phyloP scores from a whole-genome alignment of 2,329 filamentous ascomycete genomes.

The Colletotrichum sojae region DNA sequence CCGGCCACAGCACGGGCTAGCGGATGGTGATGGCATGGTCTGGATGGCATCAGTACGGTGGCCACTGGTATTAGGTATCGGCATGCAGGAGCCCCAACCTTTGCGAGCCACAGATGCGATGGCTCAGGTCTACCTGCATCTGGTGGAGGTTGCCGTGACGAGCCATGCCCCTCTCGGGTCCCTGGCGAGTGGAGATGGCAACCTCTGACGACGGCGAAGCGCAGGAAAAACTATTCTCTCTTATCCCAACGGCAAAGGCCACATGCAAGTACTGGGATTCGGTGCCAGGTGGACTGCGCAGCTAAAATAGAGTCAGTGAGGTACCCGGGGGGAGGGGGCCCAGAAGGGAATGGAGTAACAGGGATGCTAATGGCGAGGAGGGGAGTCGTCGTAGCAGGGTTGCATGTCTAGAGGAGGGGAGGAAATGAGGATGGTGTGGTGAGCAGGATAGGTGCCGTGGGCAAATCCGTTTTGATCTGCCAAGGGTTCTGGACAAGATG shows the following conservation, averaged over 20 bases:
- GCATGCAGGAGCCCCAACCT: conserved; percentile 33
- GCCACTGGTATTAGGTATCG: conserved; percentile 17
- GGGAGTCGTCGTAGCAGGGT: conserved; percentile 22
- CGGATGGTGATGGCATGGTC: conserved; percentile 28
- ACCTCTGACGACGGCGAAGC: conserved; percentile 10
- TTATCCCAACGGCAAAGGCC: conserved; percentile 18
- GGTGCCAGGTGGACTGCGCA: conserved; percentile 15
- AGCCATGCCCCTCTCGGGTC: conserved; percentile 19
- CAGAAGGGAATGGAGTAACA: conserved; percentile 29
- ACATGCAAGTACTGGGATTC: conserved; percentile 29
- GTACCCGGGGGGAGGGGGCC: conserved; percentile 32
- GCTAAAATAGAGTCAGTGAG: conserved; percentile 27
- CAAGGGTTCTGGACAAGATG: conserved; percentile 21
- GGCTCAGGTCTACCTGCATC: conserved; percentile 3
- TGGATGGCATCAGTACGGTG: conserved; percentile 38
- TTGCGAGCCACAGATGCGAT: conserved; percentile 11
- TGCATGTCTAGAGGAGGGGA: conserved; percentile 25
- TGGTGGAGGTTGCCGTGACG: conserved; percentile 21
- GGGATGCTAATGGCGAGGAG: conserved; percentile 12
- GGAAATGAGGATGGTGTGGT: conserved; percentile 28
- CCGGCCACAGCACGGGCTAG: conserved; percentile 18
- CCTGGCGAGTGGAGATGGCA: conserved; percentile 1
- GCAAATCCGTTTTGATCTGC: conserved; percentile 20
- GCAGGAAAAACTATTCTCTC: conserved; percentile 16
- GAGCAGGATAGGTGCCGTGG: conserved; percentile 17